Base-by-base conservation (phyloP, 148 eudicot species). In the Rheum nobile region DNA sequence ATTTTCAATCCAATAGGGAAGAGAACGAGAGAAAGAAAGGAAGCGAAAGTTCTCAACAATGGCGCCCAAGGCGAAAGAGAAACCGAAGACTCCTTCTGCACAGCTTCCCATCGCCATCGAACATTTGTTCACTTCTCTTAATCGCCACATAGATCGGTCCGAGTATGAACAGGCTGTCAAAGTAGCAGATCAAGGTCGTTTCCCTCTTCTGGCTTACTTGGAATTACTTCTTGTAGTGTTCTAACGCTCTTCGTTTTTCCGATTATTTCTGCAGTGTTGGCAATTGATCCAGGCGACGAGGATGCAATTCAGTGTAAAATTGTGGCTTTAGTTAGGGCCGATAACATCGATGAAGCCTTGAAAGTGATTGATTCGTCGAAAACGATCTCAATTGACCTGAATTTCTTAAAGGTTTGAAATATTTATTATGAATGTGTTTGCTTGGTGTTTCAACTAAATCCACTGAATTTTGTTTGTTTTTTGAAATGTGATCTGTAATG, bases 381-480 rank as follows among this genome's bases (percentile, higher is more conserved):
- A n/a, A n/a, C n/a, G n/a, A n/a, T n/a, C n/a, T n/a, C n/a, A n/a
- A n/a, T n/a, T n/a, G n/a, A n/a, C n/a, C n/a, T n/a, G n/a, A n/a
- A n/a, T n/a, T n/a, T n/a, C n/a, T n/a, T n/a, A n/a, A n/a, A 91
- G 97, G 98, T 93, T 77, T 50, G 14, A n/a, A 57, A 57, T 22
- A 22, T 52, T 8, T 9, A 55, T 26, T 26, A 2, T 57, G 32
- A 24, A 26, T 24, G 6, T 24, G 29, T 24, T 54, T n/a, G 32
- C 8, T 57, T 57, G 65, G 31, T 24, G 31, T 10, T 24, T 26
- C 65, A 8, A 24, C 26, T 57, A 32, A 57, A 26, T 57, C 16
- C 16, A 26, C 24, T 50, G 2, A n/a, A 9, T 24, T 57, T 55
- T 22, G n/a, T n/a, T n/a, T n/a, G n/a, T n/a, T n/a, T n/a, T n/a